A percentile compares a stretch with the other conserved stretches of the same genome.
Conservation (phyloP, 176 grass and related monocot genomes). For the Pharus latifolius region DNA sequence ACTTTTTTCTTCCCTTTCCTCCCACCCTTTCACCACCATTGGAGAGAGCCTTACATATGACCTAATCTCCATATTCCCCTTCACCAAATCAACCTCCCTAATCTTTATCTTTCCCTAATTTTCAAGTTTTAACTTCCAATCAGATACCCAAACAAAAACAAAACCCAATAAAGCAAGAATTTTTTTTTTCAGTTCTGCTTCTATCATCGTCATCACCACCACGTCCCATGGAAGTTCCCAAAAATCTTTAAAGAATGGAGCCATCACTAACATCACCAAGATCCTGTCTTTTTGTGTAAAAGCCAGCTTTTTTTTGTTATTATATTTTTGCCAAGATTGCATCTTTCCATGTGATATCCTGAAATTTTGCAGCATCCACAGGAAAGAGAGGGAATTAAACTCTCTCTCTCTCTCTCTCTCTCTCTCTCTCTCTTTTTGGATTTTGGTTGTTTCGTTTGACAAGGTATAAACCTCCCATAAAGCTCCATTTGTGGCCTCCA, state of each 20-base stretch:
- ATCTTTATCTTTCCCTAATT: slow-evolving; percentile 5
- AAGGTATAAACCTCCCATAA: slow-evolving; percentile 37
- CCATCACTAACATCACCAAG: slow-evolving; percentile 25
- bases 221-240: slow-evolving; percentile 4
- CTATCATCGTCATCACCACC: not conserved
- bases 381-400: slow-evolving; percentile 31
- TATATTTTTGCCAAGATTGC: slow-evolving; percentile 13
- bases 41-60: slow-evolving; percentile 25
- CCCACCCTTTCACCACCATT: slow-evolving; percentile 9
- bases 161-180: not conserved
- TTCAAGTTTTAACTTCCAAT: too few species aligned
- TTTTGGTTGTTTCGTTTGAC: not conserved
- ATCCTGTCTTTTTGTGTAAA: slow-evolving; percentile 34
- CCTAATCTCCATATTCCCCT: slow-evolving; percentile 5
- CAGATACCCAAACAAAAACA: too few species aligned
- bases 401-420: not conserved
- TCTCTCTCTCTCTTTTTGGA: not conserved
- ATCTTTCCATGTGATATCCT: slow-evolving; percentile 32
- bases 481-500: slow-evolving; percentile 8
- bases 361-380: not conserved
- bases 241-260: slow-evolving; percentile 21
- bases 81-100: not conserved
- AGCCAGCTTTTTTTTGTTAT: not conserved
- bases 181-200: not conserved
- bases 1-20: slow-evolving; percentile 7